A percentile compares a stretch with the other conserved stretches of the same genome.
Conservation (phyloP, 2,329 filamentous ascomycete species). For the Scolecobasidium constrictum region DNA sequence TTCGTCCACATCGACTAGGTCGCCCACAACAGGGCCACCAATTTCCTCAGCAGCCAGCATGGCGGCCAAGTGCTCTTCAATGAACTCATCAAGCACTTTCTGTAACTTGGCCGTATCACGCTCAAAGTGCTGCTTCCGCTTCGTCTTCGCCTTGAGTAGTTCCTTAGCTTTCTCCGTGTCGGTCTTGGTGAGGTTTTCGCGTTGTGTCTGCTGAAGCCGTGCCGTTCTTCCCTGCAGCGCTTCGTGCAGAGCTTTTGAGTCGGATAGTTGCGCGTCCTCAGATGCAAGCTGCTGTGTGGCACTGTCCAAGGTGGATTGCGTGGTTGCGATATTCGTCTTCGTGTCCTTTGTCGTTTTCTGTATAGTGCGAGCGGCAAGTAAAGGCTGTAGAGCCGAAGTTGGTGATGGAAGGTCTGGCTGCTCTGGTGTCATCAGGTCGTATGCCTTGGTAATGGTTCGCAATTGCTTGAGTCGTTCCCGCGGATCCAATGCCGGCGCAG, state of each 20-base stretch:
- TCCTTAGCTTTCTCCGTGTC: slow-evolving; percentile 53
- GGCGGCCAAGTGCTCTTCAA: slow-evolving; percentile 56
- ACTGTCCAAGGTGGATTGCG: slow-evolving; percentile 27
- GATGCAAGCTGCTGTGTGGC: slow-evolving; percentile 29
- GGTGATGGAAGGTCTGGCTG: slow-evolving; percentile 56
- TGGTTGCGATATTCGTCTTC: slow-evolving; percentile 43
- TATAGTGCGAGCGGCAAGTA: slow-evolving; percentile 60
- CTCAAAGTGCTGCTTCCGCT: slow-evolving; percentile 50
- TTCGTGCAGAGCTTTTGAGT: slow-evolving; percentile 34
- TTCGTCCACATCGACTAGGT: slow-evolving; percentile 54
- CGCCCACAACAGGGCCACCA: slow-evolving; percentile 72
- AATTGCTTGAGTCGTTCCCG: slow-evolving; percentile 33
- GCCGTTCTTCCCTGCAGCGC: slow-evolving; percentile 48
- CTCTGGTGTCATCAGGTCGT: slow-evolving; percentile 49
- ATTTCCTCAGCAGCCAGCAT: slow-evolving; percentile 78
- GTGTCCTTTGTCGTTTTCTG: slow-evolving; percentile 55
- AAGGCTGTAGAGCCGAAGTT: slow-evolving; percentile 57
- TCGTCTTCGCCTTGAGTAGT: slow-evolving; percentile 48
- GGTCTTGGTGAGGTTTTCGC: slow-evolving; percentile 46
- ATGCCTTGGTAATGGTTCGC: slow-evolving; percentile 49
- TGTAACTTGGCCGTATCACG: slow-evolving; percentile 50
- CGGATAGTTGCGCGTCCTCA: slow-evolving; percentile 36
- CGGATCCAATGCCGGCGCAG: slow-evolving; percentile 23
- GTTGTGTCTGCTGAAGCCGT: slow-evolving; percentile 46
- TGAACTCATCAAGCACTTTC: slow-evolving; percentile 56